These are phyloP conservation scores for Blastocrithidia nonstop DNA, from an alignment of 208 protist species.

Conservation along the genomic window DNA sequence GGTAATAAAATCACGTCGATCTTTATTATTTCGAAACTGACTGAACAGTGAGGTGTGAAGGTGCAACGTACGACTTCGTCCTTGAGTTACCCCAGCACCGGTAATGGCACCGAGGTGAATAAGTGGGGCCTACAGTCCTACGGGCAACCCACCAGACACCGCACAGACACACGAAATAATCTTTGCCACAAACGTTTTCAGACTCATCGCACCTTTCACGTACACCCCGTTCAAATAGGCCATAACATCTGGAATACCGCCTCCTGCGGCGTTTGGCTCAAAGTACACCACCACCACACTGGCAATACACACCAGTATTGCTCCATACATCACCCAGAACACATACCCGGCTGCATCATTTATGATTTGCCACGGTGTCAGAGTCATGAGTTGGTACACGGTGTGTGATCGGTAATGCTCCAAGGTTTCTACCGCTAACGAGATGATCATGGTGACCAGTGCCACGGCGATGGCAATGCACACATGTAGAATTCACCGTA, in stretches of 20 bases:
- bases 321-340: slow-evolving; percentile 26
- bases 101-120: slow-evolving; percentile 92
- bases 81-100: slow-evolving; percentile 87
- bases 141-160: slow-evolving; percentile 80
- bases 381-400: slow-evolving; percentile 22
- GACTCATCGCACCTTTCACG: slow-evolving; percentile 75
- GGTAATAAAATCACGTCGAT: slow-evolving; percentile 89
- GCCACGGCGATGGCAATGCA: slow-evolving; percentile 71
- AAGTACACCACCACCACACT: slow-evolving; percentile 62
- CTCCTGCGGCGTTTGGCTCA: slow-evolving; percentile 69
- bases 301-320: slow-evolving; percentile 28
- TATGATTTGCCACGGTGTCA: slow-evolving; percentile 5
- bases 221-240: slow-evolving; percentile 89
- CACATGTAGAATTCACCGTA: slow-evolving; percentile 77
- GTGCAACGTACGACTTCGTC: slow-evolving; percentile 68
- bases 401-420: slow-evolving; percentile 27
- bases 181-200: slow-evolving; percentile 78
- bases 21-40: slow-evolving; percentile 82
- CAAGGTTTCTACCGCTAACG: slow-evolving; percentile 46
- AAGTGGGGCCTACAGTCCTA: slow-evolving; percentile 91
- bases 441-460: slow-evolving; percentile 47
- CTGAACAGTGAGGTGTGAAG: slow-evolving; percentile 64
- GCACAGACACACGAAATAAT: slow-evolving; percentile 74
- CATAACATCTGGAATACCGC: slow-evolving; percentile 85
- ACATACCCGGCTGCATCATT: slow-evolving; percentile 23